These are phyloP conservation scores for Salvia hispanica DNA, from an alignment of 257 asterid species.

Conservation along the genomic window DNA sequence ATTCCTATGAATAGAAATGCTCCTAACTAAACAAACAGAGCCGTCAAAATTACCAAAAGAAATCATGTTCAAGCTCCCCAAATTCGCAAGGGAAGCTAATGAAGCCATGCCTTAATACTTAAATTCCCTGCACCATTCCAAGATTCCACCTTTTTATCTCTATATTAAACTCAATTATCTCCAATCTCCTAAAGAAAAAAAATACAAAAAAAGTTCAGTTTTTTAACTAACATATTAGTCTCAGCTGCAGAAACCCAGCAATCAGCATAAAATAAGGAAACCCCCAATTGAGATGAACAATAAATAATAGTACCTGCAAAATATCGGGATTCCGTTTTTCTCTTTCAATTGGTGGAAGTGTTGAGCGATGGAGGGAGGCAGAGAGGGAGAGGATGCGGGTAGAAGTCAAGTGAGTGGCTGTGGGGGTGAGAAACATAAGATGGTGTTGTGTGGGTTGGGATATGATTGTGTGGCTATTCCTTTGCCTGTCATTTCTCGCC, in stretches of 20 bases:
- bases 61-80: slow-evolving; percentile 77
- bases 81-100: slow-evolving; percentile 85
- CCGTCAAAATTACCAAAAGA: slow-evolving; percentile 78
- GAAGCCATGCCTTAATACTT: slow-evolving; percentile 60
- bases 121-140: slow-evolving; percentile 45
- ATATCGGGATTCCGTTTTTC: slow-evolving; percentile 11
- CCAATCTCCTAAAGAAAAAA: slow-evolving; percentile 23
- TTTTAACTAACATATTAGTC: background rate
- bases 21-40: slow-evolving; percentile 63
- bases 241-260: slow-evolving; percentile 21
- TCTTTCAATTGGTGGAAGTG: slow-evolving; percentile 23
- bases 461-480: slow-evolving; percentile 67
- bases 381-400: slow-evolving; percentile 5
- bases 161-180: slow-evolving; percentile 24
- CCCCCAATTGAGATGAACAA: slow-evolving; percentile 28
- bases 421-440: slow-evolving; percentile 27
- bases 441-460: slow-evolving; percentile 41
- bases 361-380: slow-evolving; percentile 13
- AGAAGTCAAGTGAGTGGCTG: slow-evolving; percentile 26
- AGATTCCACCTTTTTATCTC: slow-evolving; percentile 23
- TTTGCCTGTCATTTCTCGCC: slow-evolving; percentile 50
- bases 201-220: slow-evolving; percentile 27
- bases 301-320: slow-evolving; percentile 36
- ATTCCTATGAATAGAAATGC: slow-evolving; percentile 52
- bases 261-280: background rate